Percentiles rank a stretch among this genome's conserved stretches.
phyloP scores from a whole-genome alignment of 2,329 filamentous ascomycete genomes.

The Aaosphaeria pasadenensis region DNA sequence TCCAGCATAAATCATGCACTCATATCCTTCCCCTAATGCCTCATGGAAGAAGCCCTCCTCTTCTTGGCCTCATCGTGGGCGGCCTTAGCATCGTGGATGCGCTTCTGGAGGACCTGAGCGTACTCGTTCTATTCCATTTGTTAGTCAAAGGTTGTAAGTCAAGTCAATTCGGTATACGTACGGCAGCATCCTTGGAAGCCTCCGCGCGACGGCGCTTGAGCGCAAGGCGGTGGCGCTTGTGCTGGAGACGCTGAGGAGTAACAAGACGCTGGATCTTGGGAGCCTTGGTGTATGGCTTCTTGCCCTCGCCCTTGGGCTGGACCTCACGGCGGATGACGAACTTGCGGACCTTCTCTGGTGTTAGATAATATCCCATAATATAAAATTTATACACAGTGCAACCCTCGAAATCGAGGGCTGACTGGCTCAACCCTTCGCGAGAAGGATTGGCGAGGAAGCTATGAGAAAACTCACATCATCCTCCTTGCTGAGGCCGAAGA shows the following conservation, averaged over 20 bases:
- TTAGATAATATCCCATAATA: slow-evolving; percentile 22
- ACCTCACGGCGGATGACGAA: slow-evolving; percentile 99
- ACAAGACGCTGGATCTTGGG: slow-evolving; percentile 99
- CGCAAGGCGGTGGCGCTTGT: slow-evolving; percentile 97
- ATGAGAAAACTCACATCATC: slow-evolving; percentile 88
- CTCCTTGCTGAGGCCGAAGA: slow-evolving; percentile 99
- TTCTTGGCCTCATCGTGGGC: slow-evolving; percentile 93
- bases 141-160: slow-evolving; percentile 31
- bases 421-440: slow-evolving; percentile 47
- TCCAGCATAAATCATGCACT: slow-evolving; percentile 32
- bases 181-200: slow-evolving; percentile 97
- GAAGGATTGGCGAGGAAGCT: slow-evolving; percentile 63
- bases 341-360: slow-evolving; percentile 74
- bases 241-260: slow-evolving; percentile 98
- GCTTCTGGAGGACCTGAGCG: slow-evolving; percentile 92
- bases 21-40: slow-evolving; percentile 33
- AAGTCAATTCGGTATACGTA: slow-evolving; percentile 43
- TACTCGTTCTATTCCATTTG: slow-evolving; percentile 76
- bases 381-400: slow-evolving; percentile 44
- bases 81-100: slow-evolving; percentile 92
- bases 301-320: slow-evolving; percentile 94
- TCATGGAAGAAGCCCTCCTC: slow-evolving; percentile 83
- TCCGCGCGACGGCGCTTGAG: slow-evolving; percentile 98
- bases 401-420: slow-evolving; percentile 20
- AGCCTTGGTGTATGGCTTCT: slow-evolving; percentile 99